Evolutionary conservation across 441 rosid genomes (phyloP).

Genomic region (Flueggea neowawraea): DNA sequence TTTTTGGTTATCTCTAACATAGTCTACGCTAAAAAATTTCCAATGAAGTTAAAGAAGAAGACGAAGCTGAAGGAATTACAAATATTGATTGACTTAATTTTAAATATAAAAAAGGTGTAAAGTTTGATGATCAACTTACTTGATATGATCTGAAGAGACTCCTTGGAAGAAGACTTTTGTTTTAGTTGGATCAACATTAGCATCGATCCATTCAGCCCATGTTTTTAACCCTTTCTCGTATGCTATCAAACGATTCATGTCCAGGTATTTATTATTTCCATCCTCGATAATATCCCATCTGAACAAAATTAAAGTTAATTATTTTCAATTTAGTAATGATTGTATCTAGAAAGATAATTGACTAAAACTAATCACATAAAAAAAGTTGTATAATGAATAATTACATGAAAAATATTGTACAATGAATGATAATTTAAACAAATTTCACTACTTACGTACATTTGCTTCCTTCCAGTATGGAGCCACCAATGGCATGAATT

Average conservation of each 20-base stretch:
- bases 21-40: too few relatives aligned
- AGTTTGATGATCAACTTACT: conserved; percentile 16
- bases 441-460: conserved; percentile 23
- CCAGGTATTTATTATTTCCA: conserved; percentile 17
- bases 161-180: conserved; percentile 55
- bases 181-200: conserved; percentile 24
- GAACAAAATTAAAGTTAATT: not conserved
- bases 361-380: not conserved
- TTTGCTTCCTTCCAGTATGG: conserved; percentile 63
- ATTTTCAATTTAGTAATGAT: not conserved
- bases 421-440: too few relatives aligned
- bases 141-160: conserved; percentile 44
- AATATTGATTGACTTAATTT: too few relatives aligned
- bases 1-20: too few relatives aligned
- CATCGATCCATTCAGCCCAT: conserved; percentile 50
- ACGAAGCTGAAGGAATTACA: too few relatives aligned
- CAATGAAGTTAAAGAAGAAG: too few relatives aligned
- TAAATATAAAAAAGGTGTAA: too few relatives aligned
- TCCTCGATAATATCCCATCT: conserved; percentile 44
- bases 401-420: too few relatives aligned
- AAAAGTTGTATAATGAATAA: too few relatives aligned
- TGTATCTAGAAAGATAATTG: not conserved
- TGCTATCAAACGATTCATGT: conserved; percentile 44
- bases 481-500: conserved; percentile 95
- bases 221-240: conserved; percentile 43